A percentile compares a stretch with the other conserved stretches of the same genome.
phyloP scores from a whole-genome alignment of 495 filamentous ascomycete species.

The Stereocaulon alpinum region DNA sequence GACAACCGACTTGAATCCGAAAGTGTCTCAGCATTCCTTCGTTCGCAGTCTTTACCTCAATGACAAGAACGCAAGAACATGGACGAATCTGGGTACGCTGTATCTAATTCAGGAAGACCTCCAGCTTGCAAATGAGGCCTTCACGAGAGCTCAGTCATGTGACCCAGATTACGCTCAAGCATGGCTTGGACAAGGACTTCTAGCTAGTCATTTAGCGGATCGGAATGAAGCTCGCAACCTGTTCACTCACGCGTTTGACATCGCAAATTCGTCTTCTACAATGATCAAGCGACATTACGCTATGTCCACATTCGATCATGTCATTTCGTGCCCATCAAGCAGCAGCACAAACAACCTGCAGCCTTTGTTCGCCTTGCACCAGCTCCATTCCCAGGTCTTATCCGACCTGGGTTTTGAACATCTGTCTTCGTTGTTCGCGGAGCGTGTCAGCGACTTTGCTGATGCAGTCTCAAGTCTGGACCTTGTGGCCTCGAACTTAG shows the following conservation, averaged over 20 bases:
- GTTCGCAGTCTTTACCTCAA: slow-evolving; percentile 91
- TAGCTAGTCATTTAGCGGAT: slow-evolving; percentile 68
- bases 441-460: slow-evolving; percentile 58
- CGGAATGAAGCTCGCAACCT: slow-evolving; percentile 63
- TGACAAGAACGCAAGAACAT: slow-evolving; percentile 67
- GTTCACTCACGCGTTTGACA: slow-evolving; percentile 94
- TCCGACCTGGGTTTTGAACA: slow-evolving; percentile 61
- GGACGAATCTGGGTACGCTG: slow-evolving; percentile 84
- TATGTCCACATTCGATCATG: slow-evolving; percentile 66
- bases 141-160: slow-evolving; percentile 80
- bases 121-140: slow-evolving; percentile 76
- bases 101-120: slow-evolving; percentile 76
- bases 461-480: slow-evolving; percentile 57
- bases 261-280: slow-evolving; percentile 61
- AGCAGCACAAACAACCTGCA: slow-evolving; percentile 54
- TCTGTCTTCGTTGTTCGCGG: slow-evolving; percentile 67
- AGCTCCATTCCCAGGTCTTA: slow-evolving; percentile 59
- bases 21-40: slow-evolving; percentile 87
- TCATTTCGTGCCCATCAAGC: slow-evolving; percentile 48
- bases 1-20: slow-evolving; percentile 71
- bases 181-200: slow-evolving; percentile 86
- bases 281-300: slow-evolving; percentile 68
- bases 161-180: slow-evolving; percentile 88
- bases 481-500: slow-evolving; percentile 53
- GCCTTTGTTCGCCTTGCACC: slow-evolving; percentile 80